Percentiles rank a stretch among this genome's conserved stretches.
These are phyloP conservation scores for Quercus tomentella DNA, from an alignment of 331 rosid species.

Conservation along the genomic window DNA sequence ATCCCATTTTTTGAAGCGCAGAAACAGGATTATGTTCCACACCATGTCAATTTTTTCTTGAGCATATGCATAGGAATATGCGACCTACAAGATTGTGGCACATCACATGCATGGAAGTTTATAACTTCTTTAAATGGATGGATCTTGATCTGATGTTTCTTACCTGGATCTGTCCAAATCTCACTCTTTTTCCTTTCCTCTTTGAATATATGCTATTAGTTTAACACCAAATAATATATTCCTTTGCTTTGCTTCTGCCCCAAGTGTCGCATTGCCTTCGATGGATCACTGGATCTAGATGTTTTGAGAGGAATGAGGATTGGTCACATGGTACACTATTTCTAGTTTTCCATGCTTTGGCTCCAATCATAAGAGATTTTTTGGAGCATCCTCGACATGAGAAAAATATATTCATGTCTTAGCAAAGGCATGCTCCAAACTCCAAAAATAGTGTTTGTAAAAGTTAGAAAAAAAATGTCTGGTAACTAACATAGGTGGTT, in stretches of 20 bases:
- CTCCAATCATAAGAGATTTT: background rate
- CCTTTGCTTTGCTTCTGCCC: background rate
- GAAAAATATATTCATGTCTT: background rate
- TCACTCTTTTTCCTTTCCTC: background rate
- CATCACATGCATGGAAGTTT: background rate
- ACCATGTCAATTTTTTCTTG: too few relatives aligned
- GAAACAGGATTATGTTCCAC: too few relatives aligned
- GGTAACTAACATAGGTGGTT: conserved; percentile 23
- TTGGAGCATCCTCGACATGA: background rate
- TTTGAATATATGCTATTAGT: background rate
- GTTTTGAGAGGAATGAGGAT: background rate
- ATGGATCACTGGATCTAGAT: background rate
- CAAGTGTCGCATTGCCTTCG: background rate
- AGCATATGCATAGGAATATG: too few relatives aligned
- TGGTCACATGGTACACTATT: background rate
- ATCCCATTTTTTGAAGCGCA: too few relatives aligned
- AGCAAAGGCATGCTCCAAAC: conserved; percentile 1
- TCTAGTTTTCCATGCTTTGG: background rate
- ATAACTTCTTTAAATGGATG: background rate
- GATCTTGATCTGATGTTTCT: background rate
- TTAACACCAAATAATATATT: background rate
- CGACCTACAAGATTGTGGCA: background rate
- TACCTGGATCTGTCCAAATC: background rate
- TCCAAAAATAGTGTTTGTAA: conserved; percentile 2
- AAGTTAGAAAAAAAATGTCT: background rate